These are phyloP conservation scores for Staphylotrichum longicolle DNA, from an alignment of 495 filamentous ascomycete genomes.

Conservation along the genomic window DNA sequence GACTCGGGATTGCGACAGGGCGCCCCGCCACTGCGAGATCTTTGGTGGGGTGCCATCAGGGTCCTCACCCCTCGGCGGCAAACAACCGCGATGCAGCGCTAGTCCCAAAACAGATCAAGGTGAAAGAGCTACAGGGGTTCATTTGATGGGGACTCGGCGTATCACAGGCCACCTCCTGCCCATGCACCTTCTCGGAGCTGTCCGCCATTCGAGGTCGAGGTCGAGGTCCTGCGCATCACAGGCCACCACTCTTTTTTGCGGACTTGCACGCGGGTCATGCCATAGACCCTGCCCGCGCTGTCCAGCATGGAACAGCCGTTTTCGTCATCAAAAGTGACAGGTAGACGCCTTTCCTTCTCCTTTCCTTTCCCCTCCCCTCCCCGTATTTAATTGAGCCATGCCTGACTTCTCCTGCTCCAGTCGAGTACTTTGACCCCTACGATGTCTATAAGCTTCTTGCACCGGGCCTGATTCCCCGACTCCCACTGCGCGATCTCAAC, in stretches of 20 bases:
- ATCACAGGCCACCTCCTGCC: too few relatives aligned
- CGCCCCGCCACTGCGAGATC: constrained; percentile 17
- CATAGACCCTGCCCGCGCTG: constrained; percentile 32
- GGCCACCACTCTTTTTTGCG: not conserved
- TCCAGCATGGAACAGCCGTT: constrained; percentile 59
- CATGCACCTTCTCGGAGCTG: too few relatives aligned
- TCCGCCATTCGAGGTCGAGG: too few relatives aligned
- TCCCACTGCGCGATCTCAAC: constrained; percentile 90
- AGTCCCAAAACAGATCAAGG: constrained; percentile 13
- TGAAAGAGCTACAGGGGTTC: constrained; percentile 2
- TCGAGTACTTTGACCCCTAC: constrained; percentile 84
- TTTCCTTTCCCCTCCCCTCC: not conserved
- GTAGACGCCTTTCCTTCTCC: constrained; percentile 34
- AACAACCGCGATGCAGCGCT: not conserved
- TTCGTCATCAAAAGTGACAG: constrained; percentile 71
- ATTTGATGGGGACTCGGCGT: too few relatives aligned
- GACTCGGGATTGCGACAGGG: constrained; percentile 2
- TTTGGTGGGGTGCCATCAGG: constrained; percentile 9
- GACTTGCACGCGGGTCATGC: constrained; percentile 27
- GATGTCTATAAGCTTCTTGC: constrained; percentile 80
- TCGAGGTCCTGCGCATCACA: too few relatives aligned
- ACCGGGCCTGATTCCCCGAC: constrained; percentile 67
- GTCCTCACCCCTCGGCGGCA: not conserved
- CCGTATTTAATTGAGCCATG: constrained; percentile 5
- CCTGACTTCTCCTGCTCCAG: constrained; percentile 28